Conservation (phyloP, 306 rosid species). For the barrel medic (Medicago truncatula) region DNA sequence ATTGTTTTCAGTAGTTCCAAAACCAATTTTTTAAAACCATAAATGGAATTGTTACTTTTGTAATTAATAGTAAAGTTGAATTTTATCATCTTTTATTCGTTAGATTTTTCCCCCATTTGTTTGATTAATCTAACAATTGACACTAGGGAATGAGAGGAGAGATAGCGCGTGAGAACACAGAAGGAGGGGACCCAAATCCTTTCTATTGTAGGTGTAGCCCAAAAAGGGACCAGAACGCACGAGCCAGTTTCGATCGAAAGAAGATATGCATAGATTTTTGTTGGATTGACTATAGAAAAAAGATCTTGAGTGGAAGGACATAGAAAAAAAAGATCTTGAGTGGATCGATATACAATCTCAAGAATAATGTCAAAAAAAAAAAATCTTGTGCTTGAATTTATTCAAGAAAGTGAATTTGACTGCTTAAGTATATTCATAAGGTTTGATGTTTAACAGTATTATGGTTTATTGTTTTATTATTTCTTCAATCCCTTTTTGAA, state of each 20-base stretch:
- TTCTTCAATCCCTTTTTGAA: slow-evolving; percentile 15
- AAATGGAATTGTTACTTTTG: too few species aligned
- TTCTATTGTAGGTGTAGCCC: not conserved
- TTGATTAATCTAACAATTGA: too few species aligned
- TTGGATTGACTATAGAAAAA: too few species aligned
- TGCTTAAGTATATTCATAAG: slow-evolving; percentile 21
- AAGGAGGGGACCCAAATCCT: too few species aligned
- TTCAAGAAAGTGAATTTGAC: slow-evolving; percentile 12
- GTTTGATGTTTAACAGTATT: not conserved
- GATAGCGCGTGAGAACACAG: too few species aligned
- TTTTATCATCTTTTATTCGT: too few species aligned
- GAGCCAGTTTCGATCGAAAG: not conserved
- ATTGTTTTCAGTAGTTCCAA: too few species aligned
- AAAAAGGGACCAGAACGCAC: not conserved
- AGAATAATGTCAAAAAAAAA: slow-evolving; percentile 29
- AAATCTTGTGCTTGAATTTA: slow-evolving; percentile 23
- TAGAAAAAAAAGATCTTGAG: not conserved
- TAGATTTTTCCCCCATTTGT: too few species aligned
- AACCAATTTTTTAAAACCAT: too few species aligned
- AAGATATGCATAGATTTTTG: too few species aligned
- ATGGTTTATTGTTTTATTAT: not conserved
- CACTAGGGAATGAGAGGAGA: too few species aligned
- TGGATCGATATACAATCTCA: slow-evolving; percentile 10
- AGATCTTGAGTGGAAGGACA: not conserved
- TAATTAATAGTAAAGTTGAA: too few species aligned